Base-by-base conservation (phyloP, 768 basidiomycete genomes). In the Auricularia cornea region DNA sequence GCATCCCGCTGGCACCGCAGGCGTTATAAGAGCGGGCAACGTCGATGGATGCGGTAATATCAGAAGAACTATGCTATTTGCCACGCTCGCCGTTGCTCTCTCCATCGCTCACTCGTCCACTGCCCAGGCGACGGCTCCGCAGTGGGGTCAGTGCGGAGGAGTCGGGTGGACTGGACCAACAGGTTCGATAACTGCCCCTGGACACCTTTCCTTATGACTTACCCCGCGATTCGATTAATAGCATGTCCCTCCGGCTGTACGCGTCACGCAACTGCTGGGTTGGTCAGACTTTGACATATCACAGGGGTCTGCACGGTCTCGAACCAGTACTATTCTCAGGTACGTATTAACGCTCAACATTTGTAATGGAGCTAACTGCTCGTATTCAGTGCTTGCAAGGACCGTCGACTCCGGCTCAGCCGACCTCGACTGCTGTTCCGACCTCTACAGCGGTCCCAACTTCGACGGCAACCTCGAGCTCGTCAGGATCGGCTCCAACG, bases 401-500 rank as follows among this genome's bases (percentile, higher is more conserved):
- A 3, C 35, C 60, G 2, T n/a, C 63, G 18, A 63, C 57, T 26
- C 6, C 59, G 4, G 59, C 33, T 18, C 26, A 54, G 4, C 31
- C 62, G 18, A 35, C 62, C 1, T 52, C 59, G 30, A 60, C 66
- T 4, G 63, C 71, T 33, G 56, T 63, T 23, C 62, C 68, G n/a
- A 54, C 65, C 5, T 28, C 68, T 33, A 64, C 69, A 0, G 69
- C 69, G n/a, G n/a, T n/a, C n/a, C n/a, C n/a, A n/a, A n/a, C n/a
- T n/a, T n/a, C n/a, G n/a, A n/a, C n/a, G n/a, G n/a, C n/a, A n/a
- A n/a, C n/a, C n/a, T n/a, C n/a, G 8, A 61, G 68, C n/a, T 59
- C 66, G 16, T 32, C 66, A 20, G 40, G 35, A 8, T 38, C 62
- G 12, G 52, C 62, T 26, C 62, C 60, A 18, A 68, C 69, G 3